Evolutionary conservation across 2,329 filamentous ascomycete genomes (phyloP), one percentile per base, ranked within the genome.

Genomic region (Madurella mycetomatis): DNA sequence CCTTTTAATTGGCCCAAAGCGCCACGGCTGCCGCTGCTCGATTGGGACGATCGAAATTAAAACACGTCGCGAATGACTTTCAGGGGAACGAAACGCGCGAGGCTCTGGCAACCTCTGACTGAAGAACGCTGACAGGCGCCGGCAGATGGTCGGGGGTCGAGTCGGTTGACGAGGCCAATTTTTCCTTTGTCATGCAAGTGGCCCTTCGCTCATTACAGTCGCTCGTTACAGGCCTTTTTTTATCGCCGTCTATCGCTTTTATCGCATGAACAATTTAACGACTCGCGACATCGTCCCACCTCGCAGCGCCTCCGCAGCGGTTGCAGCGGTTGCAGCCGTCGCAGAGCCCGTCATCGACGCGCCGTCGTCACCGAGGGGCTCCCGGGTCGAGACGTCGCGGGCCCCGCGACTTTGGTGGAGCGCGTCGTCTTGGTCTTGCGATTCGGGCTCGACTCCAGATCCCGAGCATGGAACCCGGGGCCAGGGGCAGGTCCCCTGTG

Each of bases 11-110:
- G 55, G 56, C 47, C 49, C 46, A 45, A 34, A 48, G n/a, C 54
- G 59, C 58, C 59, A 62, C 57, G 55, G 40, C 54, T 59, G 56
- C 60, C 47, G 41, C 51, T 62, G 41, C 59, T 60, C 53, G 47
- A 59, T 62, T 58, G 47, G 58, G 60, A 58, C 41, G 56, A 63
- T 62, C 60, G 57, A 63, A 63, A 62, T 63, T 63, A 62, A 60
- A 61, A 58, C 57, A 58, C 49, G 59, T 53, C 51, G 54, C 51
- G 31, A 32, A 43, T 43, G 56, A 7, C 25, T 25, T 37, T 53
- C 56, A 53, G 50, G 54, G 56, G 57, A 37, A 51, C 18, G 41
- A 53, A 17, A 51, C 44, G 40, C 50, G 55, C 53, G 53, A 53
- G 49, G 50, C 48, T 53, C 40, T 41, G 12, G 32, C 17, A 37